phyloP scores from a whole-genome alignment of 169 alveolate genomes.

The Eimeria falciformis region DNA sequence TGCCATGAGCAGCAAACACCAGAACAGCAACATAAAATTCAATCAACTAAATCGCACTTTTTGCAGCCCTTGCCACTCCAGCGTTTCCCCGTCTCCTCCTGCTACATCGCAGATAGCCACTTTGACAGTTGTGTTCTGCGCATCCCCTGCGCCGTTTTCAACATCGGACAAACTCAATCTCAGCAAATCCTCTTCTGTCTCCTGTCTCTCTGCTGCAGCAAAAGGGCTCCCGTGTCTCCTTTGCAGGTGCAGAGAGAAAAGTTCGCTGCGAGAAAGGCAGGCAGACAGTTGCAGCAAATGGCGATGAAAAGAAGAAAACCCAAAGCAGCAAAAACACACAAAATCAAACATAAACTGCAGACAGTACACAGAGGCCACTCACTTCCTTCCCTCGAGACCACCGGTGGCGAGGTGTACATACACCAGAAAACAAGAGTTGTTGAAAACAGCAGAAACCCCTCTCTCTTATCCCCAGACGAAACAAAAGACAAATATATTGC shows the following conservation, averaged over 20 bases:
- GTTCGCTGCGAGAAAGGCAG: not conserved
- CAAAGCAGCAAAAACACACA: not conserved
- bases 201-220: not conserved
- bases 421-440: too few relatives aligned
- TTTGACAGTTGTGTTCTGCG: not conserved
- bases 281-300: not conserved
- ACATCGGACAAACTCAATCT: not conserved
- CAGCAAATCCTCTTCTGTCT: not conserved
- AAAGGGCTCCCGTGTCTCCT: not conserved
- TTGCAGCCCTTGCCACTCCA: constrained; percentile 56
- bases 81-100: constrained; percentile 18
- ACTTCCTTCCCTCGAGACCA: too few relatives aligned
- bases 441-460: too few relatives aligned
- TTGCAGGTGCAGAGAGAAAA: not conserved
- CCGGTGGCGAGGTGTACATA: too few relatives aligned
- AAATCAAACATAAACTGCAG: too few relatives aligned
- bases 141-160: not conserved
- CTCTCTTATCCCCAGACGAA: not conserved
- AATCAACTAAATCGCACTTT: too few relatives aligned
- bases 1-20: too few relatives aligned
- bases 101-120: constrained; percentile 32
- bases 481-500: not conserved
- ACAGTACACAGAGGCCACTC: too few relatives aligned
- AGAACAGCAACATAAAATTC: too few relatives aligned
- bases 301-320: not conserved